Conservation (phyloP, 148 eudicot genomes). For the Heliosperma pusillum region DNA sequence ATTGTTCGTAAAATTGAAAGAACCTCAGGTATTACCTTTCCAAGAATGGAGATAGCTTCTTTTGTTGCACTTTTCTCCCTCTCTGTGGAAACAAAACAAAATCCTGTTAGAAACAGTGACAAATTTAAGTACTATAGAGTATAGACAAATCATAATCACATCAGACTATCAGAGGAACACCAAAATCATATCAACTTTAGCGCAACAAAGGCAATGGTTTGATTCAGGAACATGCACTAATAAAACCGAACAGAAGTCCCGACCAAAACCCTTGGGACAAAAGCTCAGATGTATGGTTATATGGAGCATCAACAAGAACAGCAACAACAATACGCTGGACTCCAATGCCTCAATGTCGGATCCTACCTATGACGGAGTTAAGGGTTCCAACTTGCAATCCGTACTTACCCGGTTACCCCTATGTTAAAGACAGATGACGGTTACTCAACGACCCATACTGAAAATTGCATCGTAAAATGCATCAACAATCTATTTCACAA, state of each 20-base stretch:
- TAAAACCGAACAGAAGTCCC: not conserved
- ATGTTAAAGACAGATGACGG: not conserved
- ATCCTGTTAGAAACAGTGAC: constrained; percentile 9
- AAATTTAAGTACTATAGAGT: constrained; percentile 12
- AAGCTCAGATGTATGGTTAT: not conserved
- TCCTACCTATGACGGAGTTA: not conserved
- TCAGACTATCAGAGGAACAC: not conserved
- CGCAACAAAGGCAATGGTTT: not conserved
- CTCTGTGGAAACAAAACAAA: constrained; percentile 40
- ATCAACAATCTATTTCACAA: not conserved
- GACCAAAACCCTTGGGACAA: not conserved
- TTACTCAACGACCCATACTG: not conserved
- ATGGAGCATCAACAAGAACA: not conserved
- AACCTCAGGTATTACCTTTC: constrained; percentile 43
- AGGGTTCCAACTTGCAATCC: not conserved
- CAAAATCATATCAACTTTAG: not conserved
- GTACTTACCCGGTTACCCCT: not conserved
- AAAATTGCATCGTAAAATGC: not conserved
- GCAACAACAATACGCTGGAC: not conserved
- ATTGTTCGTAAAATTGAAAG: not conserved
- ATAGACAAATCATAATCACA: not conserved
- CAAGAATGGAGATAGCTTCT: constrained; percentile 69
- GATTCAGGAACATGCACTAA: not conserved
- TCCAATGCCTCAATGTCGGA: not conserved
- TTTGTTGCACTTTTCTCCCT: constrained; percentile 96